phyloP scores from a whole-genome alignment of 495 filamentous ascomycete species.

The Annulohypoxylon bovei region DNA sequence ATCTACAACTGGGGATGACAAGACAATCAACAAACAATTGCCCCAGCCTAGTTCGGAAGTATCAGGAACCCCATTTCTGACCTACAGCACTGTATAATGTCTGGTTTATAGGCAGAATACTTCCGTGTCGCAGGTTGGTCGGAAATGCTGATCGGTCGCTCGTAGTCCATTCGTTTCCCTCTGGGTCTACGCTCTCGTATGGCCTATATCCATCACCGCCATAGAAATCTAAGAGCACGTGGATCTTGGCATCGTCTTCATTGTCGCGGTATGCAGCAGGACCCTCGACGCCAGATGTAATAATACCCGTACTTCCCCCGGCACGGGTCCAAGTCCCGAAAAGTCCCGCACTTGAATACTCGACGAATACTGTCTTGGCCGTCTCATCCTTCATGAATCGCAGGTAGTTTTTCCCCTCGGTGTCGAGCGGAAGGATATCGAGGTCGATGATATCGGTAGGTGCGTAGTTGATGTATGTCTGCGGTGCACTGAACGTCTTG shows the following conservation, averaged over 20 bases:
- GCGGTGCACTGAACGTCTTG: conserved; percentile 51
- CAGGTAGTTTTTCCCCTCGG: conserved; percentile 49
- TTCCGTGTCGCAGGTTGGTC: conserved; percentile 60
- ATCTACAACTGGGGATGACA: no score
- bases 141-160: conserved; percentile 53
- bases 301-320: conserved; percentile 52
- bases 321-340: conserved; percentile 63
- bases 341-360: conserved; percentile 56
- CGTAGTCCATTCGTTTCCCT: conserved; percentile 56
- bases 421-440: conserved; percentile 51
- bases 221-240: conserved; percentile 62
- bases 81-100: conserved; percentile 52
- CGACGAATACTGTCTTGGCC: conserved; percentile 60
- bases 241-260: conserved; percentile 50
- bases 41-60: background rate
- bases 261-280: conserved; percentile 62
- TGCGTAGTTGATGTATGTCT: conserved; percentile 56
- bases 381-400: conserved; percentile 66
- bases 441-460: conserved; percentile 59
- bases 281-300: conserved; percentile 59
- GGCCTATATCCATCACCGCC: conserved; percentile 62
- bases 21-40: no score
- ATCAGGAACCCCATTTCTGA: conserved; percentile 51
- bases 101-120: conserved; percentile 57
- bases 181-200: conserved; percentile 54